Base-by-base conservation (phyloP, 1,284 basidiomycete genomes). In the Austroboletus novae-zelandiae region DNA sequence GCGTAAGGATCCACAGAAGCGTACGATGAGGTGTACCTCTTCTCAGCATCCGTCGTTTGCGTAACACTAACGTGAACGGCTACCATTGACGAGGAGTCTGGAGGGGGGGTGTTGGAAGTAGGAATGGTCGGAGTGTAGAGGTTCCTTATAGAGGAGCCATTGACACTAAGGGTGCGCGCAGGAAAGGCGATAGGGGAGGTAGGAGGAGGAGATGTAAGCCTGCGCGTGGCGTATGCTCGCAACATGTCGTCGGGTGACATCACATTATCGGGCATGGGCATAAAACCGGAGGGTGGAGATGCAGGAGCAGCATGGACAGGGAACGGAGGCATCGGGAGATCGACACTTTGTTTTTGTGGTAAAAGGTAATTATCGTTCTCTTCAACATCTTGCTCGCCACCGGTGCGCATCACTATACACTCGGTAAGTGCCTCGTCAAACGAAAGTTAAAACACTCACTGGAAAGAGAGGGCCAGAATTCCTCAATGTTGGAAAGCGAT, bases 201-300 rank as follows among this genome's bases (percentile, higher is more conserved):
- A 27, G 25, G 8, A 23, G 25, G 8, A 23, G 70, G 66, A 9
- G 72, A 70, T 3, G 47, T 57, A 3, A 71, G 61, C 57, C 76
- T 78, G 48, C 81, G 74, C 44, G 81, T 80, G 3, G 86, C 86
- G 51, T 89, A 89, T 0, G 82, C 83, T n/a, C 79, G 78, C 35
- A 89, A 71, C 83, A 89, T 85, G 15, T 79, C 86, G 57, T 89
- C 86, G 4, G 86, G 86, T 0, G 79, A 79, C 77, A 83, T 81
- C 36, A 75, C 67, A 40, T 59, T 74, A 0, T 73, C 74, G 17
- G 76, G 74, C 68, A 76, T 71, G 4, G 74, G 69, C 73, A 80
- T 78, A 41, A 70, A 68, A 58, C 71, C 68, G 56, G 76, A 58
- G 51, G 74, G 52, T 48, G 70, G 63, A 23, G 71, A 72, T 57